Conservation (phyloP, 495 filamentous ascomycete species). For the Penicillium cataractarum region DNA sequence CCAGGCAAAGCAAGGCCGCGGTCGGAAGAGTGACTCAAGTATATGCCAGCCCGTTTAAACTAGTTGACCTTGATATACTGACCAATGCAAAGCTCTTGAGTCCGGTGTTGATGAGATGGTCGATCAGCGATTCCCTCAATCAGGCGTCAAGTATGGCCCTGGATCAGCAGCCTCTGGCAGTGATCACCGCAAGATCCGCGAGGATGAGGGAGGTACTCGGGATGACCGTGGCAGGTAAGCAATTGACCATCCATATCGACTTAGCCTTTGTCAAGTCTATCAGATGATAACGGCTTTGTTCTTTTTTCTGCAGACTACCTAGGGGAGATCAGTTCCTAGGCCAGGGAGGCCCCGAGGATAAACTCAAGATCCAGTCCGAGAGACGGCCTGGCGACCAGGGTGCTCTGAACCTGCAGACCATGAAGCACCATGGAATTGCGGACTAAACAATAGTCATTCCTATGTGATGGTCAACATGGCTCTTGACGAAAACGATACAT, state of each 20-base stretch:
- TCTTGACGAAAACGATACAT: constrained; percentile 4
- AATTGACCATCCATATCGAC: not conserved
- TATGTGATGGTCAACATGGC: constrained; percentile 14
- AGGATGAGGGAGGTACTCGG: constrained; percentile 53
- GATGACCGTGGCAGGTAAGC: constrained; percentile 49
- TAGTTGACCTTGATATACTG: not conserved
- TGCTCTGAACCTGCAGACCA: constrained; percentile 35
- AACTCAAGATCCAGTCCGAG: constrained; percentile 40
- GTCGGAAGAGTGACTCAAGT: constrained; percentile 52
- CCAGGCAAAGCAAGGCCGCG: constrained; percentile 51
- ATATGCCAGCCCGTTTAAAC: constrained; percentile 16
- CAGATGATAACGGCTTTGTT: constrained; percentile 7
- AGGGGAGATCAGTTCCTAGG: constrained; percentile 56
- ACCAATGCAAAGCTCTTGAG: constrained; percentile 44
- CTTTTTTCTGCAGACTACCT: constrained; percentile 33
- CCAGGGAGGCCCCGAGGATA: constrained; percentile 54
- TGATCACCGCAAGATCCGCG: constrained; percentile 54
- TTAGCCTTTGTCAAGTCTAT: not conserved
- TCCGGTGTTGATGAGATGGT: constrained; percentile 57
- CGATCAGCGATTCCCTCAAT: constrained; percentile 45
- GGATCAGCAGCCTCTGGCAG: constrained; percentile 51
- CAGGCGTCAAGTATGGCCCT: constrained; percentile 50
- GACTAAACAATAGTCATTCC: constrained; percentile 5
- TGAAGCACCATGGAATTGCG: constrained; percentile 32
- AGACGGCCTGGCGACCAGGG: constrained; percentile 49